Evolutionary conservation across 1,284 basidiomycete species (phyloP).

Genomic region (Rhizopogon parksii): DNA sequence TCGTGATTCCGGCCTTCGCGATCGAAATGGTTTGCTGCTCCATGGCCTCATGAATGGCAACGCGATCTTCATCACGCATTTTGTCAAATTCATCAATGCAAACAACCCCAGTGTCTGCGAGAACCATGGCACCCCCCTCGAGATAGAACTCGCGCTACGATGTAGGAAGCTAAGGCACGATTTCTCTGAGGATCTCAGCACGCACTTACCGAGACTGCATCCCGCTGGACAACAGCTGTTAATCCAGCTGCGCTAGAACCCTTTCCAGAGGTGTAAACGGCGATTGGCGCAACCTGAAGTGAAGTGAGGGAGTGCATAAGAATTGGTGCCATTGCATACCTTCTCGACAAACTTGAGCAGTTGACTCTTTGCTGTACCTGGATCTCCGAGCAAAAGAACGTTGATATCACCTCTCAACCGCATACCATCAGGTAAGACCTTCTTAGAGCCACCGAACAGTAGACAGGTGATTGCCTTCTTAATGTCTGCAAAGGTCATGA

Average conservation of each 20-base stretch:
- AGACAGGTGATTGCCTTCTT: conserved; percentile 97
- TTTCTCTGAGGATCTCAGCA: not conserved
- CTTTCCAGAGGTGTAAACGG: conserved; percentile 97
- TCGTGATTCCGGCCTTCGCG: conserved; percentile 98
- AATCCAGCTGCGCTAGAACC: conserved; percentile 97
- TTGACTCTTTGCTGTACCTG: conserved; percentile 97
- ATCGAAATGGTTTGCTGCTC: conserved; percentile 99
- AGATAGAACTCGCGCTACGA: conserved; percentile 93
- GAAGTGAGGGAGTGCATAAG: conserved; percentile 2
- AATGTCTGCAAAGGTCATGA: conserved; percentile 60
- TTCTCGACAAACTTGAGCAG: conserved; percentile 98
- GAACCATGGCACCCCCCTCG: conserved; percentile 98
- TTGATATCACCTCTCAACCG: conserved; percentile 97
- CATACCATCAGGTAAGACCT: conserved; percentile 97
- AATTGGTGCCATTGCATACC: conserved; percentile 34
- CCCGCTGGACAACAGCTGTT: conserved; percentile 95
- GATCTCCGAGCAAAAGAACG: conserved; percentile 92
- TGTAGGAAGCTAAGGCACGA: conserved; percentile 5
- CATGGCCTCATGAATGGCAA: conserved; percentile 99
- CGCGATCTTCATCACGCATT: conserved; percentile 98
- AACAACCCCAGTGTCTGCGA: conserved; percentile 97
- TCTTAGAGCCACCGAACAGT: conserved; percentile 97
- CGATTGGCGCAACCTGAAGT: conserved; percentile 83
- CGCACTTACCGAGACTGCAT: conserved; percentile 72
- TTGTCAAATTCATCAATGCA: conserved; percentile 99